Conservation (phyloP, 1,139 yeast species). For the Scheffersomyces stambukii region DNA sequence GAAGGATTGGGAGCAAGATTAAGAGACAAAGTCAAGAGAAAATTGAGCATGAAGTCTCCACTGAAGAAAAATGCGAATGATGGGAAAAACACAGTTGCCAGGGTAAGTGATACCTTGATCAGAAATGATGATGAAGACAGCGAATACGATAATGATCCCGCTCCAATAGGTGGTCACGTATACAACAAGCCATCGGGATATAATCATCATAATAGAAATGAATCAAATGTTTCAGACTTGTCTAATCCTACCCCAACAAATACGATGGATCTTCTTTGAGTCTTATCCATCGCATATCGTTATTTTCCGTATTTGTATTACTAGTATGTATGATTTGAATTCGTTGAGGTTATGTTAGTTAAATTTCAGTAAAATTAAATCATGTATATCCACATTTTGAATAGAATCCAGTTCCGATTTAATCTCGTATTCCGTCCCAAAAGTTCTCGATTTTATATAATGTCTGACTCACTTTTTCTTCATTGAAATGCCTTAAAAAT, state of each 20-base stretch:
- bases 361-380: background rate
- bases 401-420: background rate
- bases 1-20: conserved; percentile 11
- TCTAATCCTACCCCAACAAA: conserved; percentile 24
- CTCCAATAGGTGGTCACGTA: conserved; percentile 1
- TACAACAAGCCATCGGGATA: conserved; percentile 1
- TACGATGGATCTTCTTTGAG: conserved; percentile 25
- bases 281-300: background rate
- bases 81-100: conserved; percentile 12
- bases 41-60: too few species aligned
- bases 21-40: conserved; percentile 11
- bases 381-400: background rate
- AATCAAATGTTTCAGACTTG: conserved; percentile 23
- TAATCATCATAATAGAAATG: conserved; percentile 23
- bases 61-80: conserved; percentile 18
- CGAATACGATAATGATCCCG: conserved; percentile 4
- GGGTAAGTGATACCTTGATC: conserved; percentile 31
- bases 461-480: conserved; percentile 6
- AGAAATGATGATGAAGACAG: conserved; percentile 13
- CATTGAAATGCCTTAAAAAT: conserved; percentile 5
- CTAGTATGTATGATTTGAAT: background rate
- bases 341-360: too few species aligned
- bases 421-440: conserved; percentile 16
- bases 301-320: conserved; percentile 2
- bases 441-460: conserved; percentile 14